Conservation (phyloP, 176 grass and related monocot genomes). For the Carex scoparia region DNA sequence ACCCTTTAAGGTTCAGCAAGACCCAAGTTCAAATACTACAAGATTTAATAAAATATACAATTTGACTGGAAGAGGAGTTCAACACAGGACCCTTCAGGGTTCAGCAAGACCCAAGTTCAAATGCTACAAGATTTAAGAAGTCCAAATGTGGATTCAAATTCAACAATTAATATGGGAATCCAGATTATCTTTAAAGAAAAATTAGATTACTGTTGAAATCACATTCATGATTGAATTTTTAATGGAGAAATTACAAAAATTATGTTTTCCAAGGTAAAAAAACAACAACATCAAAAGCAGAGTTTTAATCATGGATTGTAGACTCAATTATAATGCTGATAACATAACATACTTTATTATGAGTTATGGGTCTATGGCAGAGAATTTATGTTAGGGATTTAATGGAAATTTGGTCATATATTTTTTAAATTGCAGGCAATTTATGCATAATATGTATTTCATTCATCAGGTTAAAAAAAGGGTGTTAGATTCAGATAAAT, state of each 20-base stretch:
- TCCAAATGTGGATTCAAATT: neutral
- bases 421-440: neutral
- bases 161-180: neutral
- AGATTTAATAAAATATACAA: neutral
- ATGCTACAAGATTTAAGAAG: neutral
- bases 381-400: neutral
- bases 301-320: neutral
- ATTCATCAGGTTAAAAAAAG: neutral
- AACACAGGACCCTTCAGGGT: neutral
- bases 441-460: neutral
- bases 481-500: neutral
- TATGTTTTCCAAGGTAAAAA: neutral
- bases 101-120: neutral
- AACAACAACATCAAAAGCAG: neutral
- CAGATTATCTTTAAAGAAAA: neutral
- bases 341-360: neutral
- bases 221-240: neutral
- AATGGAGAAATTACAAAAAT: neutral
- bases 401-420: neutral
- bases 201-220: no score
- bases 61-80: neutral
- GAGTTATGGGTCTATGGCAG: neutral
- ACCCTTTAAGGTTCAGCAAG: neutral
- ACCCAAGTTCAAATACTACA: neutral
- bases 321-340: neutral